Evolutionary conservation across 148 eudicot species (phyloP).

Genomic region (Cornus suecica): DNA sequence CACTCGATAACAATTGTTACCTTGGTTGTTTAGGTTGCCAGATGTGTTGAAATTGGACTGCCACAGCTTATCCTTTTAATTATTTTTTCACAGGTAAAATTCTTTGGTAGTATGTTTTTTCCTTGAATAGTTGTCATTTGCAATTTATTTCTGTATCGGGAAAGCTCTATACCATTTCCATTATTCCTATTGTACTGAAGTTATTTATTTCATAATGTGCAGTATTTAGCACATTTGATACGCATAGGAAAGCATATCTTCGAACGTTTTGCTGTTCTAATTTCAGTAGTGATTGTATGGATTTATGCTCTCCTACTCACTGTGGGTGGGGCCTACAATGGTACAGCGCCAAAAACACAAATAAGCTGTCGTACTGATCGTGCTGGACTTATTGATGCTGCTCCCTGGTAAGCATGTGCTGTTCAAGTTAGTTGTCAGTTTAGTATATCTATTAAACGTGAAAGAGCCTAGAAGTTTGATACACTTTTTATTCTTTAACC

Average conservation of each 20-base stretch:
- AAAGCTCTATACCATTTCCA: not conserved
- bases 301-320: slow-evolving; percentile 75
- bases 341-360: slow-evolving; percentile 69
- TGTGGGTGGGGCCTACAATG: slow-evolving; percentile 83
- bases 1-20: slow-evolving; percentile 17
- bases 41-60: slow-evolving; percentile 93
- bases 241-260: slow-evolving; percentile 58
- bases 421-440: not conserved
- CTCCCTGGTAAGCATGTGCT: slow-evolving; percentile 62
- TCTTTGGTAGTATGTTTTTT: not conserved
- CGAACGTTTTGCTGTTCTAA: slow-evolving; percentile 84
- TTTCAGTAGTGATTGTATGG: slow-evolving; percentile 88
- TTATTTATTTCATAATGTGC: slow-evolving; percentile 20
- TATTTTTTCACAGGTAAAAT: slow-evolving; percentile 75
- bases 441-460: not conserved
- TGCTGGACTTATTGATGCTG: slow-evolving; percentile 75
- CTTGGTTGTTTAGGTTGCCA: slow-evolving; percentile 68
- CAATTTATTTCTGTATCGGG: not conserved
- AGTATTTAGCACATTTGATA: slow-evolving; percentile 66
- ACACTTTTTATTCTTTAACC: not conserved
- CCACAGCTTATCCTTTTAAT: slow-evolving; percentile 84
- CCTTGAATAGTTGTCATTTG: not conserved
- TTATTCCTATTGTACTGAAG: not conserved
- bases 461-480: not conserved
- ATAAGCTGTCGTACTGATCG: slow-evolving; percentile 85